These are phyloP conservation scores for Erodium chrysanthum DNA, from an alignment of 441 rosid species.

Conservation along the genomic window DNA sequence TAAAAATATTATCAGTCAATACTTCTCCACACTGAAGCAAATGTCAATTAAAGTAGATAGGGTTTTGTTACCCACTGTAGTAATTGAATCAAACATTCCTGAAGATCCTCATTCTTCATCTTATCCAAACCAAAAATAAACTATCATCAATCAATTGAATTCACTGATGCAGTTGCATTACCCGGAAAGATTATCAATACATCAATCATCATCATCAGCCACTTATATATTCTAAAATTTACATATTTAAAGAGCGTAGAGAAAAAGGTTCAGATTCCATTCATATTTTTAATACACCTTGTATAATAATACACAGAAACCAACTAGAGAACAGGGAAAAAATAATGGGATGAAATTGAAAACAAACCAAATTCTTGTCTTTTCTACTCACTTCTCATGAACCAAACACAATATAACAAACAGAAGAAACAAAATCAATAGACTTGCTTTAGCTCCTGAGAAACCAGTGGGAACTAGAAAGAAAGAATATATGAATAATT, in stretches of 20 bases:
- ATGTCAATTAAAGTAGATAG: background rate
- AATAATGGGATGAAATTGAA: constrained; percentile 16
- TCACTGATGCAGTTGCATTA: background rate
- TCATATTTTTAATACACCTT: constrained; percentile 12
- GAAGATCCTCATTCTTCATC: background rate
- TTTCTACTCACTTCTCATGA: constrained; percentile 16
- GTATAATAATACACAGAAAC: constrained; percentile 24
- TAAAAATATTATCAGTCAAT: background rate
- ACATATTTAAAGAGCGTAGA: background rate
- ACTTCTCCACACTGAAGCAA: background rate
- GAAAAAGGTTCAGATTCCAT: constrained; percentile 7
- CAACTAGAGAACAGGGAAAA: constrained; percentile 13
- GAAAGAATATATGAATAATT: background rate
- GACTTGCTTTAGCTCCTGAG: constrained; percentile 14
- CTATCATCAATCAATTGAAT: background rate
- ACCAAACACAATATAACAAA: constrained; percentile 16
- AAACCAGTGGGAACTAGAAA: constrained; percentile 8
- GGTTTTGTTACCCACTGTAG: background rate
- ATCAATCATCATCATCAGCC: background rate
- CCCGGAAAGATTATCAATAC: background rate
- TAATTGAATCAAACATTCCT: background rate
- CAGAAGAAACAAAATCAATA: constrained; percentile 13
- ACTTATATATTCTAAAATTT: background rate
- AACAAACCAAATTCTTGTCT: constrained; percentile 18
- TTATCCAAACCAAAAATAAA: background rate